Base-by-base conservation (phyloP, 1,139 yeast species). In the Pichiaceae sp. region DNA sequence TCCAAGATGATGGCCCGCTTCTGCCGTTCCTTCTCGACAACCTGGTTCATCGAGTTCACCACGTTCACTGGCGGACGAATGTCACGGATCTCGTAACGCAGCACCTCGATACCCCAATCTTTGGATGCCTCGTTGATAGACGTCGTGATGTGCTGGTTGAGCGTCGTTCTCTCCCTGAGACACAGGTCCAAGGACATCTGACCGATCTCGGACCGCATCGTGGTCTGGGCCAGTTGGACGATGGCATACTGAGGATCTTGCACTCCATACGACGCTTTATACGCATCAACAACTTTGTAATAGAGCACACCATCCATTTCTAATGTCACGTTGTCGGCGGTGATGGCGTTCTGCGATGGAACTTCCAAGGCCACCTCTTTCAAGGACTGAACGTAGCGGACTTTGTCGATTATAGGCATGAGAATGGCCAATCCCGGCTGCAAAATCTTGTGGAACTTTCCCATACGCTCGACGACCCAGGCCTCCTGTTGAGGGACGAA, bases 401-500 rank as follows among this genome's bases (percentile, higher is more conserved):
- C 80, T 50, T 72, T 74, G 57, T 85, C 95, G 31, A 85, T 47
- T 37, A 84, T 60, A 3, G 95, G 95, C 7, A 81, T 47, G 49
- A 85, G 62, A 29, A 85, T 57, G 3, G 93, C 87, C 35, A 83
- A 63, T 15, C 95, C 95, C 0, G 95, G 95, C 29, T 76, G 72
- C 42, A 85, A 67, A 27, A 83, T 78, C 42, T 80, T 63, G 56
- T 78, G 71, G 63, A 82, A 85, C 55, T 80, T 81, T 24, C 95
- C 95, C 95, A 85, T 85, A 45, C 95, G 68, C 59, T 85, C 95
- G 20, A 85, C 94, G 17, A 85, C 75, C 89, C 93, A 85, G 3
- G 95, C 95, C 12, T 85, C 80, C 59, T 84, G 94, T 55, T 85
- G 95, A 2, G 95, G 95, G 4, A 85, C 95, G 56, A 85, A 85